Conservation (phyloP, 1,284 basidiomycete genomes). For the Leccinum pallidistipes region DNA sequence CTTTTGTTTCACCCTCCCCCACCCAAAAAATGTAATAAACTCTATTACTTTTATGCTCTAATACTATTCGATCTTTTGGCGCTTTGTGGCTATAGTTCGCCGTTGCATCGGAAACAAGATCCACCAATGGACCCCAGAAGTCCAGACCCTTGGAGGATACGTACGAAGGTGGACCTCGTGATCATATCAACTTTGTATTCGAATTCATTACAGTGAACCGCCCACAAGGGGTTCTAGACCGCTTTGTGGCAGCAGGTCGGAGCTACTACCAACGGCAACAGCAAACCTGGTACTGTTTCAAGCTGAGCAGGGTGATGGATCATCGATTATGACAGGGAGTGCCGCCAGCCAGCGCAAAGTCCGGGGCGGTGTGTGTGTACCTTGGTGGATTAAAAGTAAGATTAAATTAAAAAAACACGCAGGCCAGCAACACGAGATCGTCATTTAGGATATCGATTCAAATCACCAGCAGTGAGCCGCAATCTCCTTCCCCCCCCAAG, state of each 20-base stretch:
- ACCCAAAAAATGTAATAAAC: neutral
- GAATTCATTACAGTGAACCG: neutral
- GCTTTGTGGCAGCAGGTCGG: neutral
- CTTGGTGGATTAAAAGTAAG: neutral
- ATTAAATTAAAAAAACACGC: neutral
- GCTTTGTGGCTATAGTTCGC: neutral
- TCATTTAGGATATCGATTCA: neutral
- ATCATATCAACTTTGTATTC: neutral
- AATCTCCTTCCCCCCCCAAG: neutral
- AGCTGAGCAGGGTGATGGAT: neutral
- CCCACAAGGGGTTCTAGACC: neutral
- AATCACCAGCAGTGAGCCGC: neutral
- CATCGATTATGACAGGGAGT: neutral
- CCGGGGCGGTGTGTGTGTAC: neutral
- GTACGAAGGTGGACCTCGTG: neutral
- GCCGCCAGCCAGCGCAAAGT: neutral
- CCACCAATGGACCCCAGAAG: neutral
- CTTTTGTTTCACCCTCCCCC: neutral
- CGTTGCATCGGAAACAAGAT: neutral
- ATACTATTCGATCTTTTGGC: neutral
- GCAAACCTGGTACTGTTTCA: neutral
- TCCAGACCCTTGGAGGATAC: neutral
- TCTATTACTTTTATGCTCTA: conserved; percentile 3
- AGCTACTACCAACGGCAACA: neutral
- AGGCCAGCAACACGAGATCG: neutral